Conservation (phyloP, 257 asterid species). For the Knoxia roxburghii region DNA sequence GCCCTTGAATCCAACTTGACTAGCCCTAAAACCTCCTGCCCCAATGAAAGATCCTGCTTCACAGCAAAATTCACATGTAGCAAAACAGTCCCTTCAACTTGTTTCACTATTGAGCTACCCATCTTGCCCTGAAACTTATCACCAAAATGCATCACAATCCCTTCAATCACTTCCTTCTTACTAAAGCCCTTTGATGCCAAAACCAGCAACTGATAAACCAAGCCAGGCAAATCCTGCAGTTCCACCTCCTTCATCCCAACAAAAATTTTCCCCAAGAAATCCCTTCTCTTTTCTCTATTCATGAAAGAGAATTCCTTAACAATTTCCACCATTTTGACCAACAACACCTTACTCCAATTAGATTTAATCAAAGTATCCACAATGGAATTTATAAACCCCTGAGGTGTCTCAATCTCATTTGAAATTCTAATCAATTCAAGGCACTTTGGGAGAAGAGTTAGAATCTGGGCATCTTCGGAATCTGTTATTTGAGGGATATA, state of each 20-base stretch:
- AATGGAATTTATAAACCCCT: slow-evolving; percentile 43
- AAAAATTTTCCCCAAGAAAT: slow-evolving; percentile 53
- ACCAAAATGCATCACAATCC: slow-evolving; percentile 68
- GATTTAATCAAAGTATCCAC: slow-evolving; percentile 38
- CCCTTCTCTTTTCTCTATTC: slow-evolving; percentile 48
- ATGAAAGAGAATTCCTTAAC: slow-evolving; percentile 51
- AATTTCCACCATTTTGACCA: slow-evolving; percentile 67
- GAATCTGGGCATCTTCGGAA: slow-evolving; percentile 53
- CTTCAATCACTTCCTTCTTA: slow-evolving; percentile 74
- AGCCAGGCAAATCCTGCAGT: slow-evolving; percentile 73
- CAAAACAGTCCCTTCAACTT: slow-evolving; percentile 85
- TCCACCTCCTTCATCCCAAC: slow-evolving; percentile 55
- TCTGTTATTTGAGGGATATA: slow-evolving; percentile 40
- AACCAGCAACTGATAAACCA: slow-evolving; percentile 75
- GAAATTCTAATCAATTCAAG: slow-evolving; percentile 51
- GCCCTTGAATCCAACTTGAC: slow-evolving; percentile 61
- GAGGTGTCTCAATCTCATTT: slow-evolving; percentile 45
- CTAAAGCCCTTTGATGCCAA: slow-evolving; percentile 71
- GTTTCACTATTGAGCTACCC: slow-evolving; percentile 59
- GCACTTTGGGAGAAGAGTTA: slow-evolving; percentile 56
- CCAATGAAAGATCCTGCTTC: slow-evolving; percentile 81
- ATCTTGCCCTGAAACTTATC: slow-evolving; percentile 22
- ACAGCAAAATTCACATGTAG: slow-evolving; percentile 86
- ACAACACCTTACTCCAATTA: slow-evolving; percentile 57
- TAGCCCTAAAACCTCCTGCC: slow-evolving; percentile 65